Evolutionary conservation across 768 basidiomycete genomes (phyloP).

Genomic region (Mycena rosella): DNA sequence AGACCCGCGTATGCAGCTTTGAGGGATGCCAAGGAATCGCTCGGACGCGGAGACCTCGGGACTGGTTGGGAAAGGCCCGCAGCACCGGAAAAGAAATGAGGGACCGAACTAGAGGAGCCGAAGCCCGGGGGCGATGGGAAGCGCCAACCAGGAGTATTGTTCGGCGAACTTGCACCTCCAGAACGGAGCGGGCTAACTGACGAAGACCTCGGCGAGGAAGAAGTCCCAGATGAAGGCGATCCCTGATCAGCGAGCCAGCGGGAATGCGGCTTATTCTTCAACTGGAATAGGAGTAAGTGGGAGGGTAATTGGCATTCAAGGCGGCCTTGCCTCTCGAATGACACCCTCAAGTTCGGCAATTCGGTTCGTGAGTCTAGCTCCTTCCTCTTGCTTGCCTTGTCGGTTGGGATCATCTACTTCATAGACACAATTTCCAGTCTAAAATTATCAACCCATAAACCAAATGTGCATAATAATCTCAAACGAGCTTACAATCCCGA

Average conservation of each 20-base stretch:
- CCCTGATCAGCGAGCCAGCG: background rate
- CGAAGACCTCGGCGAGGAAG: background rate
- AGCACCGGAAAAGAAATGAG: conserved; percentile 3
- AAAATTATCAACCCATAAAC: background rate
- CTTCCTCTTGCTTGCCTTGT: conserved; percentile 14
- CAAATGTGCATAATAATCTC: no score
- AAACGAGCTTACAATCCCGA: conserved; percentile 25
- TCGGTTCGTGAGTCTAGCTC: conserved; percentile 27
- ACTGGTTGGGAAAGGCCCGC: background rate
- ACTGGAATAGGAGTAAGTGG: background rate
- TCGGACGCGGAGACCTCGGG: conserved; percentile 4
- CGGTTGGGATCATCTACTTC: conserved; percentile 29
- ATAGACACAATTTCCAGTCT: conserved; percentile 30
- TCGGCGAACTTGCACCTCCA: conserved; percentile 1
- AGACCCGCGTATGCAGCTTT: conserved; percentile 29
- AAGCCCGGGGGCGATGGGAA: background rate
- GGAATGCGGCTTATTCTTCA: conserved; percentile 26
- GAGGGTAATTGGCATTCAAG: background rate
- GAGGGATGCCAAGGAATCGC: conserved; percentile 25
- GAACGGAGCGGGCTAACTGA: conserved; percentile 10
- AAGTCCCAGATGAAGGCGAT: background rate
- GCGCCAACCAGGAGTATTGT: background rate
- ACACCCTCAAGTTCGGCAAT: conserved; percentile 33
- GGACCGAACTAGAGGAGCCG: background rate
- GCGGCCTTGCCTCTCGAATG: conserved; percentile 24